Conservation (phyloP, 208 protist genomes). For the Phytomonas francai region DNA sequence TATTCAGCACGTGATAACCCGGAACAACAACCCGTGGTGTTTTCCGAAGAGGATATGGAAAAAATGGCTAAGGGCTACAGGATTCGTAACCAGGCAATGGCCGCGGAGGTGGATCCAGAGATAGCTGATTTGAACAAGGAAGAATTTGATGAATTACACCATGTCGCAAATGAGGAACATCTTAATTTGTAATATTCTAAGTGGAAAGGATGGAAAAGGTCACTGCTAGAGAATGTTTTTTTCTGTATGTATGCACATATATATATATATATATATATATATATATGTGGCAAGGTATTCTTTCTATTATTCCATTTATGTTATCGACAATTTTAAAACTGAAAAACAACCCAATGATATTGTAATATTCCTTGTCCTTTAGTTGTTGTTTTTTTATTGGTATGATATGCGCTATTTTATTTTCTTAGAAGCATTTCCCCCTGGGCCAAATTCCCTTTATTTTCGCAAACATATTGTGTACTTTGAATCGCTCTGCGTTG, state of each 20-base stretch:
- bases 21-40: slow-evolving; percentile 39
- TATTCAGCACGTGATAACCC: slow-evolving; percentile 41
- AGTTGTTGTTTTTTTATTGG: not conserved
- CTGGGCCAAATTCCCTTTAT: not conserved
- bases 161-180: slow-evolving; percentile 13
- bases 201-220: not conserved
- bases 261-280: too few relatives aligned
- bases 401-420: slow-evolving; percentile 6
- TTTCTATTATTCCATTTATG: not conserved
- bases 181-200: not conserved
- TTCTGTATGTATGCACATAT: not conserved
- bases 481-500: not conserved
- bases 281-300: not conserved
- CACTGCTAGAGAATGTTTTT: not conserved
- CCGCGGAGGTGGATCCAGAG: slow-evolving; percentile 39
- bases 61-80: slow-evolving; percentile 42
- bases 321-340: not conserved
- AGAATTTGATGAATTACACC: slow-evolving; percentile 40
- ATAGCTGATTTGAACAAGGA: slow-evolving; percentile 43
- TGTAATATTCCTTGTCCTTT: slow-evolving; percentile 5
- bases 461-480: not conserved
- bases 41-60: slow-evolving; percentile 53
- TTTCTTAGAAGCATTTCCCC: slow-evolving; percentile 1
- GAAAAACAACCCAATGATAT: not conserved
- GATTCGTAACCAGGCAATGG: slow-evolving; percentile 37